Conservation (phyloP, 305 asterid genomes). For the Fraxinus platypoda region DNA sequence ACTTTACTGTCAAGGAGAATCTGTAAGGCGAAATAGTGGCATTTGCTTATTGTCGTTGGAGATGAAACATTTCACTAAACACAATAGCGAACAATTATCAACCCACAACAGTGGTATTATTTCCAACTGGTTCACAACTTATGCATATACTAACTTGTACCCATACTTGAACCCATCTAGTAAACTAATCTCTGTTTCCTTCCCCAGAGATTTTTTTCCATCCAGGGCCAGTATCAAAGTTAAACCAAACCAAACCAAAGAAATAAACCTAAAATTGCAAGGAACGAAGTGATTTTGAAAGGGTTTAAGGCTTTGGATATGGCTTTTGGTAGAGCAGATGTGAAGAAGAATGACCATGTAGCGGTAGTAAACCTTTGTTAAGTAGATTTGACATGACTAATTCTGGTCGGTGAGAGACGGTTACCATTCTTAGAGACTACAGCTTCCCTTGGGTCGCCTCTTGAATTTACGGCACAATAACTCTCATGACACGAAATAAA, state of each 20-base stretch:
- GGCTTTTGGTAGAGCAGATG: background rate
- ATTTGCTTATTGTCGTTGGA: background rate
- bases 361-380: background rate
- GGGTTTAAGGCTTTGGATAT: background rate
- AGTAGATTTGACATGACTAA: background rate
- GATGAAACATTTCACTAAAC: background rate
- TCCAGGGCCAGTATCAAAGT: background rate
- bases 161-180: background rate
- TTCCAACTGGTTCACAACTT: background rate
- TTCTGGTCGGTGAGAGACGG: background rate
- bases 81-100: background rate
- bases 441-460: background rate
- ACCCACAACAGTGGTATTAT: background rate
- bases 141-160: background rate
- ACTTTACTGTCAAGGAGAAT: background rate
- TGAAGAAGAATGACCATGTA: background rate
- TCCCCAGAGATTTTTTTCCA: background rate
- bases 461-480: background rate
- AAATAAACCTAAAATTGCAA: background rate
- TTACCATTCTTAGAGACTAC: background rate
- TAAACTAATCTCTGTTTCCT: background rate
- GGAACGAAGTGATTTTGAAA: background rate
- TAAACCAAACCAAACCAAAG: background rate
- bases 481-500: background rate
- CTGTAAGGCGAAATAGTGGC: background rate